A percentile compares a stretch with the other conserved stretches of the same genome.
These are phyloP conservation scores for Cyanodermella asteris DNA, from an alignment of 2,329 filamentous ascomycete species.

Conservation along the genomic window DNA sequence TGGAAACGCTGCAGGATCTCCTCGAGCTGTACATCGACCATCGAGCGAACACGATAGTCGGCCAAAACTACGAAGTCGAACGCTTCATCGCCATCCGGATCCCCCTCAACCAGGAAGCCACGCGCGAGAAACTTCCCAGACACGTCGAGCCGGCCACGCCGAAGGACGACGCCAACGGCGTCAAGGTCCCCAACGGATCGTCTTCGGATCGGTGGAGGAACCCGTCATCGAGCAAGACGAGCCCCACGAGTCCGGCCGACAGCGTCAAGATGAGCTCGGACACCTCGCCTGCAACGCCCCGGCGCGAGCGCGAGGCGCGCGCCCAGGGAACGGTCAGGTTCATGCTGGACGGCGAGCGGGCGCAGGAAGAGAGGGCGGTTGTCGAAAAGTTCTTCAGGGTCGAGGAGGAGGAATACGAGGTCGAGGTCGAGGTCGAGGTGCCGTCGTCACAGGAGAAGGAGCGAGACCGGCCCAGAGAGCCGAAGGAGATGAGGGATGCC, in stretches of 20 bases:
- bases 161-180: slow-evolving; percentile 7
- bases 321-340: slow-evolving; percentile 75
- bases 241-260: slow-evolving; percentile 5
- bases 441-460: too few species aligned
- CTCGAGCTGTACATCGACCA: slow-evolving; percentile 85
- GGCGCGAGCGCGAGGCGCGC: slow-evolving; percentile 12
- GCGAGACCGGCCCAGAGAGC: neutral
- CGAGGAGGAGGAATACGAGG: slow-evolving; percentile 54
- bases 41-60: slow-evolving; percentile 50
- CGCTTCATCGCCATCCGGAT: slow-evolving; percentile 75
- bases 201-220: too few species aligned
- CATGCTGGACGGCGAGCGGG: slow-evolving; percentile 62
- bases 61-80: slow-evolving; percentile 48
- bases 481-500: neutral
- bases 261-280: too few species aligned
- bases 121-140: slow-evolving; percentile 37
- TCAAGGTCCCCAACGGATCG: slow-evolving; percentile 12
- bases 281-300: too few species aligned
- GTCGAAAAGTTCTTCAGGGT: slow-evolving; percentile 49
- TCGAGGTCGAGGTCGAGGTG: slow-evolving; percentile 68
- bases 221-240: too few species aligned
- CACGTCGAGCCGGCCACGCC: slow-evolving; percentile 27
- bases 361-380: slow-evolving; percentile 44
- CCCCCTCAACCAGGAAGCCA: slow-evolving; percentile 59
- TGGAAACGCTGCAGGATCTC: slow-evolving; percentile 73